Conservation (phyloP, 805 yeast species). For the Cyberlindnera suaveolens region DNA sequence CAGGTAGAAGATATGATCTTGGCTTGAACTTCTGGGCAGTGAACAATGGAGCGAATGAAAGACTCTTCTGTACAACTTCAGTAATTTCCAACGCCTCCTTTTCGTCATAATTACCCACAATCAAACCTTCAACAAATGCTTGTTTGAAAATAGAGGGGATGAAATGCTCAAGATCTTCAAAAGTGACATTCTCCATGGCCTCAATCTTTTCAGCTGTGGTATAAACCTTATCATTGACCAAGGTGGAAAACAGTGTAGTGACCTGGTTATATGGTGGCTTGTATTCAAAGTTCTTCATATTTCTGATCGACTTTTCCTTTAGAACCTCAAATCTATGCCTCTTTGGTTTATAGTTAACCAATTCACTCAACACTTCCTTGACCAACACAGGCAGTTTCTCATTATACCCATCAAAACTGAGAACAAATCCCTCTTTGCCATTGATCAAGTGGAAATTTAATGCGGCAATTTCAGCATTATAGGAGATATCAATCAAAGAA, state of each 20-base stretch:
- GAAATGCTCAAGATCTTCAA: constrained; percentile 46
- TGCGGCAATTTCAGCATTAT: constrained; percentile 82
- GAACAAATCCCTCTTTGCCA: constrained; percentile 63
- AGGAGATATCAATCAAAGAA: constrained; percentile 65
- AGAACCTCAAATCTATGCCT: constrained; percentile 58
- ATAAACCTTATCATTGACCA: constrained; percentile 73
- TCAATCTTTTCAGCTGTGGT: constrained; percentile 52
- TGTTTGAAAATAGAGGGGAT: constrained; percentile 50
- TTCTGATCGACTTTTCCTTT: constrained; percentile 57
- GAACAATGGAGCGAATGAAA: constrained; percentile 35
- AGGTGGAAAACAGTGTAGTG: constrained; percentile 50
- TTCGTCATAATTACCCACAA: constrained; percentile 64
- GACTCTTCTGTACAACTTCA: constrained; percentile 31
- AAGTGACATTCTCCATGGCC: constrained; percentile 38
- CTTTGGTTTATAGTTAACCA: constrained; percentile 44
- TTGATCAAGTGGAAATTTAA: constrained; percentile 50
- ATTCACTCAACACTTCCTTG: constrained; percentile 48
- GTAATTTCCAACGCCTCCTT: constrained; percentile 48
- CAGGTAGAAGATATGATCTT: constrained; percentile 37
- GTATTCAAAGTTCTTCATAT: constrained; percentile 61
- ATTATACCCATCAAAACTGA: constrained; percentile 73
- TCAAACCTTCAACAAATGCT: constrained; percentile 62
- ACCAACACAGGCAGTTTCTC: constrained; percentile 68
- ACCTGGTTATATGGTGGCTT: constrained; percentile 77
- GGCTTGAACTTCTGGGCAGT: constrained; percentile 37